These are phyloP conservation scores for Scutellaria barbata DNA, from an alignment of 257 asterid species.

Conservation along the genomic window DNA sequence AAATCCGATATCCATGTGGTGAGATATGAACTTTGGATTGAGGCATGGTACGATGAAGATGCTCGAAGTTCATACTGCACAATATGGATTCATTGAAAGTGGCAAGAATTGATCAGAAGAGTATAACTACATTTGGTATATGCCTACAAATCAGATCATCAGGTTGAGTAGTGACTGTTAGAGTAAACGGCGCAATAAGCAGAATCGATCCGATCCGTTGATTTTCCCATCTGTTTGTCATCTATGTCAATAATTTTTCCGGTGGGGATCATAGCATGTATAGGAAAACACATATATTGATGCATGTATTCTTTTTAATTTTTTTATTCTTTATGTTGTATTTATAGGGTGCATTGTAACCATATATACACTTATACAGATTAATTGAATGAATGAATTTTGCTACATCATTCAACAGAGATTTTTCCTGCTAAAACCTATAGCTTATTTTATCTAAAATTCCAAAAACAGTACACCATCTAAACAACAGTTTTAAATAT, in stretches of 20 bases:
- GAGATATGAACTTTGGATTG: background rate
- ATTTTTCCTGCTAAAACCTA: background rate
- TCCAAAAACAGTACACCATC: too few relatives aligned
- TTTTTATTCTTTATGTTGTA: conserved; percentile 45
- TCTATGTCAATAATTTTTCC: conserved; percentile 10
- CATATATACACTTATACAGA: conserved; percentile 30
- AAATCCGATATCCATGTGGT: background rate
- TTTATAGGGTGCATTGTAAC: background rate
- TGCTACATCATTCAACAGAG: background rate
- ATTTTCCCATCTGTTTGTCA: background rate
- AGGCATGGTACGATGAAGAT: background rate
- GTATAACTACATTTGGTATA: background rate
- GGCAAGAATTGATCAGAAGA: conserved; percentile 1
- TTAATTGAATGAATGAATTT: conserved; percentile 25
- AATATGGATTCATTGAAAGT: too few relatives aligned
- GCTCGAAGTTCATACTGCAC: too few relatives aligned
- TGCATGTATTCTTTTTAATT: conserved; percentile 28
- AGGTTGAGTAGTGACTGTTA: background rate
- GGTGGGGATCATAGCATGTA: conserved; percentile 29
- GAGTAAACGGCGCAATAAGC: conserved; percentile 17
- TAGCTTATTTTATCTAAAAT: too few relatives aligned
- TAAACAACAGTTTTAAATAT: too few relatives aligned
- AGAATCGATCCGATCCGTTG: conserved; percentile 28
- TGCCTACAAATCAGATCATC: background rate
- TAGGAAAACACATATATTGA: conserved; percentile 23